Evolutionary conservation across 2,329 filamentous ascomycete species (phyloP).

Genomic region (Botryotinia globosa): DNA sequence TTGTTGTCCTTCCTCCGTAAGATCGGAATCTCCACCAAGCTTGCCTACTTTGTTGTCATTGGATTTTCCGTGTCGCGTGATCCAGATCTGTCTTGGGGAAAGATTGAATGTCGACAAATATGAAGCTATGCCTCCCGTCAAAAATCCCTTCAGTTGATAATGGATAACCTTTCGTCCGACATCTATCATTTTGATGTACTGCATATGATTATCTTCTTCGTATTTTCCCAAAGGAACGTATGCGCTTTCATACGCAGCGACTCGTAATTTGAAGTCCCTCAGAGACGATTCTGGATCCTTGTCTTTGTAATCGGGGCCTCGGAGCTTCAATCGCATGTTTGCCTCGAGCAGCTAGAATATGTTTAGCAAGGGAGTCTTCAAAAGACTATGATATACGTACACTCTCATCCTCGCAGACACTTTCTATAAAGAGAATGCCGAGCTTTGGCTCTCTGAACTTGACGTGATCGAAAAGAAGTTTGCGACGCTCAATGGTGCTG

Average conservation of each 20-base stretch:
- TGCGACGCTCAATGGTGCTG: conserved; percentile 82
- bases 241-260: conserved; percentile 88
- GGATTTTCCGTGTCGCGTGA: conserved; percentile 92
- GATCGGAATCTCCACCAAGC: conserved; percentile 83
- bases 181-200: conserved; percentile 95
- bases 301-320: conserved; percentile 91
- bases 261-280: conserved; percentile 87
- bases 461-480: conserved; percentile 80
- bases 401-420: conserved; percentile 79
- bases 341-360: conserved; percentile 68
- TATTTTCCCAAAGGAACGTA: conserved; percentile 89
- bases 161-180: conserved; percentile 92
- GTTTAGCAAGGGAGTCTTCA: background rate
- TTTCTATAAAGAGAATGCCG: conserved; percentile 93
- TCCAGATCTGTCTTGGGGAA: conserved; percentile 94
- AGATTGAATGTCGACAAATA: conserved; percentile 97
- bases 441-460: conserved; percentile 79
- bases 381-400: conserved; percentile 39
- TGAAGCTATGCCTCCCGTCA: conserved; percentile 87
- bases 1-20: conserved; percentile 74
- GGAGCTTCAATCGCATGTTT: conserved; percentile 96
- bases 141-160: conserved; percentile 85
- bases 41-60: conserved; percentile 82
- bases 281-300: conserved; percentile 85
- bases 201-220: conserved; percentile 86